phyloP scores from a whole-genome alignment of 2,329 filamentous ascomycete species.

The Tolypocladium pustulatum region DNA sequence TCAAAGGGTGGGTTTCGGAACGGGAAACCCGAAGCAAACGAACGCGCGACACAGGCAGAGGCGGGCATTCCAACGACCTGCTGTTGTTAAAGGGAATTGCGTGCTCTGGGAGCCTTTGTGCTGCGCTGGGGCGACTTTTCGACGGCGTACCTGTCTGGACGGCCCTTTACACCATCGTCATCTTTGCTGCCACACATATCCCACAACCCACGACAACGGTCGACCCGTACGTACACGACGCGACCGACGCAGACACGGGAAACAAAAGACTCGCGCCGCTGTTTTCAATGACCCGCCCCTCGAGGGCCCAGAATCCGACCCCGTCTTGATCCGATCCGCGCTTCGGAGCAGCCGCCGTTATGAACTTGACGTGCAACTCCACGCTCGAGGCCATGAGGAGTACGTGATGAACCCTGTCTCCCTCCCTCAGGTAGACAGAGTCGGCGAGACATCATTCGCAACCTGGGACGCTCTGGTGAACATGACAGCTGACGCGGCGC shows the following conservation, averaged over 20 bases:
- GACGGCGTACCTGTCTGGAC: background rate
- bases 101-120: background rate
- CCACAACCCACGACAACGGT: background rate
- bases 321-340: background rate
- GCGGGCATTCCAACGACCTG: background rate
- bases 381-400: slow-evolving; percentile 33
- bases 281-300: background rate
- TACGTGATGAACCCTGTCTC: too few species aligned
- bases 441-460: background rate
- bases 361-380: slow-evolving; percentile 31
- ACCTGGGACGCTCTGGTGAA: background rate
- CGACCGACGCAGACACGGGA: background rate
- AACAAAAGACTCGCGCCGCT: background rate
- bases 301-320: background rate
- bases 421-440: background rate
- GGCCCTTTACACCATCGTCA: background rate
- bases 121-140: background rate
- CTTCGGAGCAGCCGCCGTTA: slow-evolving; percentile 6
- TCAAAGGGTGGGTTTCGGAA: background rate
- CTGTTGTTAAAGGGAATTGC: background rate
- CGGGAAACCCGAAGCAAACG: background rate
- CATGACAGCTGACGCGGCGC: slow-evolving; percentile 1
- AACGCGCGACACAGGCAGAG: background rate
- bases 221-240: background rate
- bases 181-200: background rate